Percentiles rank a stretch among this genome's conserved stretches.
These are phyloP conservation scores for Austroboletus niveus DNA, from an alignment of 1,284 basidiomycete species.

Conservation along the genomic window DNA sequence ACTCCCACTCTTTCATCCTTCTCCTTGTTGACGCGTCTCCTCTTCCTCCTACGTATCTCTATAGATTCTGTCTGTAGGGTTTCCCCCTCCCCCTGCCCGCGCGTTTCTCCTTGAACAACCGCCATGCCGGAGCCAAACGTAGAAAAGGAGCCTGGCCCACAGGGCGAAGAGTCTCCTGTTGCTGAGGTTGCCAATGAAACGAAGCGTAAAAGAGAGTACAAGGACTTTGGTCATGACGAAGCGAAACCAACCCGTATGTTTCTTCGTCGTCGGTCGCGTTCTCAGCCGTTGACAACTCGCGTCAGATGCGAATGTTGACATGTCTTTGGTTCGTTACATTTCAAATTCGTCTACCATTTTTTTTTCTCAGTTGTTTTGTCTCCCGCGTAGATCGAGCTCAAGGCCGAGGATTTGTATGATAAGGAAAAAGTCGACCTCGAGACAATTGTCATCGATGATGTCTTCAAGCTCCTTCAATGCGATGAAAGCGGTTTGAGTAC, in stretches of 20 bases:
- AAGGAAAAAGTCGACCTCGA: constrained; percentile 99
- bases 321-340: constrained; percentile 58
- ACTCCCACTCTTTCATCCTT: constrained; percentile 34
- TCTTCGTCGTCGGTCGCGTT: constrained; percentile 6
- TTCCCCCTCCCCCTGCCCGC: constrained; percentile 3
- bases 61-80: constrained; percentile 33
- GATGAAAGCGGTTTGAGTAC: constrained; percentile 75
- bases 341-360: background rate
- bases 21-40: constrained; percentile 9
- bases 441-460: constrained; percentile 94
- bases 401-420: constrained; percentile 93
- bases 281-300: background rate
- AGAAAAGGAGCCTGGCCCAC: constrained; percentile 64
- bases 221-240: constrained; percentile 83
- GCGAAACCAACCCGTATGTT: constrained; percentile 70
- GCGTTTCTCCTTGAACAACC: background rate
- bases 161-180: constrained; percentile 40
- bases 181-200: constrained; percentile 26
- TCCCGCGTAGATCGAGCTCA: constrained; percentile 71
- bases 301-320: constrained; percentile 82
- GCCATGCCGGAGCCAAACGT: constrained; percentile 45
- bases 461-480: constrained; percentile 94
- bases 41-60: constrained; percentile 15
- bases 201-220: constrained; percentile 87
- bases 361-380: background rate